phyloP scores from a whole-genome alignment of 192 early-diverging fungal species.

The Phlyctochytrium planicorne region DNA sequence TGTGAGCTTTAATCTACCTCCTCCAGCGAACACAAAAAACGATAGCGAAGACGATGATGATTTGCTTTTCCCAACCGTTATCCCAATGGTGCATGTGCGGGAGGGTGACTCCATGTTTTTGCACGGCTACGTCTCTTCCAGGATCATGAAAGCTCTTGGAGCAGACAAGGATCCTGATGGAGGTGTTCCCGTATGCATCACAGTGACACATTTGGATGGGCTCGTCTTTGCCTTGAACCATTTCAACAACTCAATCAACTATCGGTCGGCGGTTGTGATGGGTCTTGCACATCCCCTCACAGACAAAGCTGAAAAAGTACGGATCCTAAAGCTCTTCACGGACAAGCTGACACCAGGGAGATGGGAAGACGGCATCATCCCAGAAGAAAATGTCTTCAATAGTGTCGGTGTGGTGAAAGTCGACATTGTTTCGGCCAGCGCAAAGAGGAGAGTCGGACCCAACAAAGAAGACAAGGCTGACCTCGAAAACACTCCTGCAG shows the following conservation, averaged over 20 bases:
- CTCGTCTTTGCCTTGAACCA: constrained; percentile 45
- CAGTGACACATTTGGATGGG: constrained; percentile 45
- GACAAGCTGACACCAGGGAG: constrained; percentile 23
- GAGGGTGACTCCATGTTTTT: constrained; percentile 47
- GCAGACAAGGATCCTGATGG: background rate
- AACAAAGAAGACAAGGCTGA: constrained; percentile 25
- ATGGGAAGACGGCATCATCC: background rate
- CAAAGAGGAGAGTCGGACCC: constrained; percentile 19
- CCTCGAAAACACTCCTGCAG: background rate
- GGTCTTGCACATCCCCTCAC: constrained; percentile 42
- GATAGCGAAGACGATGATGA: constrained; percentile 25
- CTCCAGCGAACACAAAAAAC: constrained; percentile 5
- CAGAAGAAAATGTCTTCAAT: background rate
- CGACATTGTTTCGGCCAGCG: constrained; percentile 28
- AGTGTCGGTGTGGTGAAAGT: constrained; percentile 22
- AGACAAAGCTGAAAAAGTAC: constrained; percentile 36
- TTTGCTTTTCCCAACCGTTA: constrained; percentile 42
- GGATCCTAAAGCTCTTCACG: constrained; percentile 42
- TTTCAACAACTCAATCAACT: constrained; percentile 54
- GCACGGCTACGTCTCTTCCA: constrained; percentile 34
- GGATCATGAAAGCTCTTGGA: constrained; percentile 16
- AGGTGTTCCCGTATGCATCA: constrained; percentile 20
- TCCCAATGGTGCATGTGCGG: constrained; percentile 57
- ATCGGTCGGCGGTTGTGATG: constrained; percentile 45
- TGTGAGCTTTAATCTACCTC: constrained; percentile 44